phyloP scores from a whole-genome alignment of 345 rosid species.

The Rubroshorea leprosula region DNA sequence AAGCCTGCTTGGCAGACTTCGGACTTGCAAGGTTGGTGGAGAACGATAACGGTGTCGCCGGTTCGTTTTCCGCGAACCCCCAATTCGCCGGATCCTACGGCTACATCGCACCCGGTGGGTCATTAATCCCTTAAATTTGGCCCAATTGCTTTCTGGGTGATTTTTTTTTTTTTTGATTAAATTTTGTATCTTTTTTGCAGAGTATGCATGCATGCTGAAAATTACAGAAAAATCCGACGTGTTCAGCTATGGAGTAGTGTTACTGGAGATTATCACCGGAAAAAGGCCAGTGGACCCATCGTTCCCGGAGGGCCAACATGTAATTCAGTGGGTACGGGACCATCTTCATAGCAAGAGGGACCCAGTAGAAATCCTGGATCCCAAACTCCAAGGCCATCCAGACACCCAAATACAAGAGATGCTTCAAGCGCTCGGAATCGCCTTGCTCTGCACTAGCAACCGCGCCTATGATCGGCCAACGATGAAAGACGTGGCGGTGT shows the following conservation, averaged over 20 bases:
- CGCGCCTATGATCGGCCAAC: conserved; percentile 76
- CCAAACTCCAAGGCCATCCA: conserved; percentile 57
- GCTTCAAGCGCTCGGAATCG: conserved; percentile 77
- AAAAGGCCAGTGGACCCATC: conserved; percentile 75
- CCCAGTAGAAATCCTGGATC: conserved; percentile 58
- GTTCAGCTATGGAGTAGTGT: conserved; percentile 75
- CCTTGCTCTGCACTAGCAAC: conserved; percentile 71
- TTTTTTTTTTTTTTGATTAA: neutral
- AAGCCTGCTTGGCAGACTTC: conserved; percentile 81
- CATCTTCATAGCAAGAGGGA: conserved; percentile 62
- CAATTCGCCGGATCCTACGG: conserved; percentile 87
- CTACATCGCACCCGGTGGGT: conserved; percentile 88
- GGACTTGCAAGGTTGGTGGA: conserved; percentile 71
- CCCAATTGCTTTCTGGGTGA: neutral
- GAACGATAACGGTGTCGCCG: conserved; percentile 29
- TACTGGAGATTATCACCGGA: conserved; percentile 75
- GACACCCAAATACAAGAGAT: conserved; percentile 73
- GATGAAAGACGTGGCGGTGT: conserved; percentile 84
- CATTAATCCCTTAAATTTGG: neutral
- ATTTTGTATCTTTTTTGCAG: conserved; percentile 28
- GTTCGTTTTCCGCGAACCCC: conserved; percentile 43
- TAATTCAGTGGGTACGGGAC: conserved; percentile 77
- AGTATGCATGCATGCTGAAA: conserved; percentile 60
- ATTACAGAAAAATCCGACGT: conserved; percentile 77
- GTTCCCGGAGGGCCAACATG: conserved; percentile 58